phyloP scores from a whole-genome alignment of 2,329 filamentous ascomycete species.

The Macrophomina phaseolina region DNA sequence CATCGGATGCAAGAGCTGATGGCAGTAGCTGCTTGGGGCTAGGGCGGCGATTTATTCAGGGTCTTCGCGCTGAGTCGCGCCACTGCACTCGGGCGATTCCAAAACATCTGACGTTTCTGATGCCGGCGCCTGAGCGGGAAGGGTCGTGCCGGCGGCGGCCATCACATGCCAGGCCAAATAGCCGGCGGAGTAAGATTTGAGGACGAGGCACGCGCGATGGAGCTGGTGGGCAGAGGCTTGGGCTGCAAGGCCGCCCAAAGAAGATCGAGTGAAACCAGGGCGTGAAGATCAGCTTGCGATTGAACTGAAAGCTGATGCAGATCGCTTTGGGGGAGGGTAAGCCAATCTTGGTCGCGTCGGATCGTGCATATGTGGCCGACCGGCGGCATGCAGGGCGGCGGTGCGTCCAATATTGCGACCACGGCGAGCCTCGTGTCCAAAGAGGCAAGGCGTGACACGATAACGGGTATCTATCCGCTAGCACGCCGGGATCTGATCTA shows the following conservation, averaged over 20 bases:
- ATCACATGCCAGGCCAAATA: conserved; percentile 17
- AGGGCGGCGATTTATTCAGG: conserved; percentile 17
- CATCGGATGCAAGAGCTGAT: conserved; percentile 16
- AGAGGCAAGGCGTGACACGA: conserved; percentile 23
- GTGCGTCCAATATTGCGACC: conserved; percentile 21
- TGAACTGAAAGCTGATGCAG: conserved; percentile 15
- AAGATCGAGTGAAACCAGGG: conserved; percentile 19
- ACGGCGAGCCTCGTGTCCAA: conserved; percentile 3
- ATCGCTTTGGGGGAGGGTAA: conserved; percentile 8
- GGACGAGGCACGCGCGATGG: conserved; percentile 12
- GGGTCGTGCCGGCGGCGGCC: conserved; percentile 17
- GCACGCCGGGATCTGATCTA: conserved; percentile 32
- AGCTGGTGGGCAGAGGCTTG: conserved; percentile 14
- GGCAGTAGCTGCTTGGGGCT: conserved; percentile 21
- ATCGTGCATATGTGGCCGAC: conserved; percentile 23
- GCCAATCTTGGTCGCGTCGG: conserved; percentile 15
- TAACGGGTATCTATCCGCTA: conserved; percentile 36
- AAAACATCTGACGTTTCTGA: conserved; percentile 7
- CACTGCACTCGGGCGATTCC: background rate
- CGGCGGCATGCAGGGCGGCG: conserved; percentile 19
- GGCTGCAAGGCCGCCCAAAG: conserved; percentile 18
- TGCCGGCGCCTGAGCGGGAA: conserved; percentile 15
- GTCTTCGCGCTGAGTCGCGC: conserved; percentile 10
- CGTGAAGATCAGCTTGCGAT: conserved; percentile 19
- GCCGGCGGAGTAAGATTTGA: conserved; percentile 13